phyloP scores from a whole-genome alignment of 495 filamentous ascomycete species.

The Pseudevernia furfuracea region DNA sequence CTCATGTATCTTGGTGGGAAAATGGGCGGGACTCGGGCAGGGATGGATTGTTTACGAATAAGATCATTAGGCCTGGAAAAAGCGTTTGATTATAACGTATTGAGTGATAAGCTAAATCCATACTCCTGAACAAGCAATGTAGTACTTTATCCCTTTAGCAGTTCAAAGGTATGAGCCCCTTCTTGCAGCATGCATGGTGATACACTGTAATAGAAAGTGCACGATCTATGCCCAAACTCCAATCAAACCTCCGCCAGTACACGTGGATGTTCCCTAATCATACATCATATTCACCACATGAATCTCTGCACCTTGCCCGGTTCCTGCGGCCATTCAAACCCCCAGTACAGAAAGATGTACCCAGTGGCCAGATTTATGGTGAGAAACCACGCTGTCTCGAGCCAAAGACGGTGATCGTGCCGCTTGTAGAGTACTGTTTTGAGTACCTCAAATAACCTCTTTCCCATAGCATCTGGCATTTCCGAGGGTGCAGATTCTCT shows the following conservation, averaged over 20 bases:
- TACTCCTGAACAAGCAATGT: neutral
- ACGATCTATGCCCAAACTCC: neutral
- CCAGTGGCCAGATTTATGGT: slow-evolving; percentile 64
- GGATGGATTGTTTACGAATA: neutral
- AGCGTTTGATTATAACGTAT: neutral
- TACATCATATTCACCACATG: slow-evolving; percentile 61
- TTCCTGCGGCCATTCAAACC: slow-evolving; percentile 77
- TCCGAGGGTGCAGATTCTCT: slow-evolving; percentile 25
- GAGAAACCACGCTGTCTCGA: slow-evolving; percentile 77
- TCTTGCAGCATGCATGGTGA: neutral
- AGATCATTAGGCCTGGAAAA: neutral
- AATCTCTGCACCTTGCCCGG: slow-evolving; percentile 77
- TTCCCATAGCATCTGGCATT: slow-evolving; percentile 13
- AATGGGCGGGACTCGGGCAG: neutral
- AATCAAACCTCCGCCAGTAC: neutral
- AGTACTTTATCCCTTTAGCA: neutral
- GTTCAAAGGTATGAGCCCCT: neutral
- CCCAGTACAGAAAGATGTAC: slow-evolving; percentile 70
- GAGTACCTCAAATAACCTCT: neutral
- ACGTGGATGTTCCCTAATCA: neutral
- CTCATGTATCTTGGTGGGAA: neutral
- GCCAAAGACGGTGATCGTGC: slow-evolving; percentile 42
- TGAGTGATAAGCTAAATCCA: neutral
- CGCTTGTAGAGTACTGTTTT: slow-evolving; percentile 17
- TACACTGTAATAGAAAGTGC: neutral